phyloP scores from a whole-genome alignment of 1,284 basidiomycete species.

The Microbotryum lychnidis-dioicae region DNA sequence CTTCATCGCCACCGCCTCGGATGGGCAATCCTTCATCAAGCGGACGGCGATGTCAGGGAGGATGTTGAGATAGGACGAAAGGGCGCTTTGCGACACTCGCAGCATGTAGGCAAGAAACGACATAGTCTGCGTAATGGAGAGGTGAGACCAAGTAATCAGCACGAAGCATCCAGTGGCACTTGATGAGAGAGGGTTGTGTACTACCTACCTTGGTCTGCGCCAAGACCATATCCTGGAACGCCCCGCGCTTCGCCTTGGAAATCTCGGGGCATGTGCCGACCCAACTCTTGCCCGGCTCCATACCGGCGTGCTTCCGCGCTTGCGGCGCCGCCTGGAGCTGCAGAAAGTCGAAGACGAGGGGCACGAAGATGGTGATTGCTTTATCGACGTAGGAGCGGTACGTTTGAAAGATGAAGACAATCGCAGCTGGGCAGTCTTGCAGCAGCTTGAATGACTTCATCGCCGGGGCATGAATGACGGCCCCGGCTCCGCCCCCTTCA shows the following conservation, averaged over 20 bases:
- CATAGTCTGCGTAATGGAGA: slow-evolving; percentile 56
- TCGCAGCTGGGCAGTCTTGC: slow-evolving; percentile 86
- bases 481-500: background rate
- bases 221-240: slow-evolving; percentile 81
- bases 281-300: slow-evolving; percentile 68
- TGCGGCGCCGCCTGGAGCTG: slow-evolving; percentile 81
- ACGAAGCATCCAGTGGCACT: background rate
- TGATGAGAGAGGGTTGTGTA: background rate
- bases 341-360: slow-evolving; percentile 63
- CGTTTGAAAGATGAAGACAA: slow-evolving; percentile 83
- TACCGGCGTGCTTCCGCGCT: slow-evolving; percentile 65
- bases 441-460: slow-evolving; percentile 89
- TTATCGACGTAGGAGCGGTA: slow-evolving; percentile 58
- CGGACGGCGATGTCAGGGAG: slow-evolving; percentile 75
- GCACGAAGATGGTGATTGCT: slow-evolving; percentile 64
- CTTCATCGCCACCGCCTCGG: slow-evolving; percentile 61
- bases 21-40: slow-evolving; percentile 86
- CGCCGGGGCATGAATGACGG: slow-evolving; percentile 44
- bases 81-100: slow-evolving; percentile 59
- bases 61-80: slow-evolving; percentile 69
- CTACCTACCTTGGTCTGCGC: slow-evolving; percentile 78
- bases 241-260: slow-evolving; percentile 56
- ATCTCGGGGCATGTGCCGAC: slow-evolving; percentile 64
- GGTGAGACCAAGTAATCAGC: background rate
- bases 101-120: slow-evolving; percentile 89